These are phyloP conservation scores for Aspergillus neotritici DNA, from an alignment of 2,329 filamentous ascomycete genomes.

Conservation along the genomic window DNA sequence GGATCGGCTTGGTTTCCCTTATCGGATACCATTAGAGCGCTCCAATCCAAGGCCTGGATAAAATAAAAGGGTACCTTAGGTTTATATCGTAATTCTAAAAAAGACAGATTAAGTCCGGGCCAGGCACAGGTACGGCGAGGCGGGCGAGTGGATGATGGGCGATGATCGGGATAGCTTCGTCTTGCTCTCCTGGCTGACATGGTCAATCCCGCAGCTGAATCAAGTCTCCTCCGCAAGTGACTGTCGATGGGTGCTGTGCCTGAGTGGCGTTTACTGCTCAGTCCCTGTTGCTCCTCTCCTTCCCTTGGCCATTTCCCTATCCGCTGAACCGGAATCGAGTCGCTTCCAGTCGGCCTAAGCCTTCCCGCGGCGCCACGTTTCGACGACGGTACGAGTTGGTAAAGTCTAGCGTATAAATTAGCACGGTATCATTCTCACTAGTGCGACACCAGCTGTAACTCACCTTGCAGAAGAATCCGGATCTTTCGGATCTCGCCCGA, in stretches of 20 bases:
- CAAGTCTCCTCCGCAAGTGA: too few species aligned
- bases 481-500: slow-evolving; percentile 70
- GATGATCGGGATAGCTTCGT: too few species aligned
- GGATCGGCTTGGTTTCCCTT: too few species aligned
- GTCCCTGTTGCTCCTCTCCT: background rate
- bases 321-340: slow-evolving; percentile 75
- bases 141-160: too few species aligned
- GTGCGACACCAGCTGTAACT: background rate
- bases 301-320: slow-evolving; percentile 23
- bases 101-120: too few species aligned
- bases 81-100: too few species aligned
- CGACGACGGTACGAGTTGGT: slow-evolving; percentile 88
- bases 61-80: too few species aligned
- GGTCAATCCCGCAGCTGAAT: too few species aligned
- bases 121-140: too few species aligned
- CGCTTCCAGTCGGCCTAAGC: slow-evolving; percentile 79
- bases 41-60: too few species aligned
- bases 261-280: background rate
- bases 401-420: slow-evolving; percentile 57
- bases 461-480: slow-evolving; percentile 68
- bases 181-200: too few species aligned
- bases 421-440: background rate
- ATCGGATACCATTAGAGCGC: too few species aligned
- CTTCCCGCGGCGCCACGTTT: slow-evolving; percentile 92
- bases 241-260: background rate